Evolutionary conservation across 163 green algal genomes (phyloP), one percentile per base, ranked within the genome.

Genomic region (Chloromonas sp.): DNA sequence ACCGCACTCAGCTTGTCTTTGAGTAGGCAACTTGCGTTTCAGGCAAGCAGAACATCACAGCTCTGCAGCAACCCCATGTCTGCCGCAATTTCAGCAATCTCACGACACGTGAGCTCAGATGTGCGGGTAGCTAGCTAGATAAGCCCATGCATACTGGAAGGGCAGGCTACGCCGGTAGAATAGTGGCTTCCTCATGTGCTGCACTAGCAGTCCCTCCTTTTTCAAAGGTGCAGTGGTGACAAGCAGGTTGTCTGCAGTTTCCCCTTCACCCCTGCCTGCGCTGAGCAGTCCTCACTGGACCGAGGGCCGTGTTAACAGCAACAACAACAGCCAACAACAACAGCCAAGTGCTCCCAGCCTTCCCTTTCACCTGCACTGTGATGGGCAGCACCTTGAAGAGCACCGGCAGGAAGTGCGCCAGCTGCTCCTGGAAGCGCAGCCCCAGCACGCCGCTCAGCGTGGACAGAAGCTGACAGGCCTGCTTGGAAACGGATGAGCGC

Each of bases 371-470:
- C 84, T 95, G 89, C 57, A 97, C 94, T 3, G 92, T 95, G 87
- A 97, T 96, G 70, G 93, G 90, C 57, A 95, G 82, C 11, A 94
- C 88, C 61, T 90, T 93, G 83, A 96, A 92, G 36, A 96, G 71
- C 60, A 91, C 89, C 0, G 92, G 92, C 60, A 95, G 83, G 70
- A 95, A 89, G n/a, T 87, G 71, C 5, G 91, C 14, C 8, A 91
- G 91, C 5, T 91, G 84, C 3, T 87, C 71, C 81, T 95, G 90
- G 81, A 95, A 94, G 14, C 80, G 77, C 5, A 79, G 0, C 2
- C 93, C 92, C 81, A 95, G 83, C 1, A 85, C 83, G 0, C 78
- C 81, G 13, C 91, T 90, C 84, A 97, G 81, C 76, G 91, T 86
- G 11, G 77, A 79, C 14, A 96, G 77, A 1, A 91, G 79, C 62